Conservation (phyloP, 306 rosid genomes). For the Corylus avellana region DNA sequence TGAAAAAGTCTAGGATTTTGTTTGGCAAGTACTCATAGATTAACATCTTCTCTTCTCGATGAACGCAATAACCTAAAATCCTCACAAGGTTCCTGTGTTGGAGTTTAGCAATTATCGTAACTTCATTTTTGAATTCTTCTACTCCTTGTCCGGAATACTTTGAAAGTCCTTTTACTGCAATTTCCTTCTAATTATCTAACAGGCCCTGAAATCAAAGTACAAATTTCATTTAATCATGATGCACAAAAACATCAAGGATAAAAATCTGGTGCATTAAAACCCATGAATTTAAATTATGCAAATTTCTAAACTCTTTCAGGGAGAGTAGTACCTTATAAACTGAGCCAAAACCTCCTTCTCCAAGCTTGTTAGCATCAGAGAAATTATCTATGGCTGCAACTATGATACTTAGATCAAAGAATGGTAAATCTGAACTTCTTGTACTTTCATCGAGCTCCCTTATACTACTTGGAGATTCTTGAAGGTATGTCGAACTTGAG, state of each 20-base stretch:
- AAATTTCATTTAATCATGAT: not conserved
- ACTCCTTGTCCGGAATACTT: constrained; percentile 56
- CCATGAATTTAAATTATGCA: not conserved
- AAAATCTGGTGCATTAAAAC: not conserved
- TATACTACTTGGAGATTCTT: not conserved
- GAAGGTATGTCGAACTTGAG: not conserved
- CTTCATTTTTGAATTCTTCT: constrained; percentile 67
- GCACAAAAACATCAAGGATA: no score
- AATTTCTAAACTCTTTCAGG: not conserved
- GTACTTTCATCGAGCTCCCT: constrained; percentile 6
- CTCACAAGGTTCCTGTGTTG: constrained; percentile 74
- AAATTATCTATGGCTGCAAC: constrained; percentile 53
- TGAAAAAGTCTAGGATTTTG: constrained; percentile 56
- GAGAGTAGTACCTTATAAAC: constrained; percentile 50
- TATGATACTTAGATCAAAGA: constrained; percentile 37
- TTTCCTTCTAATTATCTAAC: constrained; percentile 26
- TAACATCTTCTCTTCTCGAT: constrained; percentile 60
- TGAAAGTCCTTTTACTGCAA: constrained; percentile 60
- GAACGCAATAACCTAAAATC: constrained; percentile 59
- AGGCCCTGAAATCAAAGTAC: constrained; percentile 33
- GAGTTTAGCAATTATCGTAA: constrained; percentile 58
- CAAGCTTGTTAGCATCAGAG: constrained; percentile 45
- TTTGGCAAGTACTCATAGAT: constrained; percentile 67
- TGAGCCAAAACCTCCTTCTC: constrained; percentile 61
- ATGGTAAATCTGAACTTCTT: constrained; percentile 34